Base-by-base conservation (phyloP, 305 asterid species). In the Fraxinus platypoda region DNA sequence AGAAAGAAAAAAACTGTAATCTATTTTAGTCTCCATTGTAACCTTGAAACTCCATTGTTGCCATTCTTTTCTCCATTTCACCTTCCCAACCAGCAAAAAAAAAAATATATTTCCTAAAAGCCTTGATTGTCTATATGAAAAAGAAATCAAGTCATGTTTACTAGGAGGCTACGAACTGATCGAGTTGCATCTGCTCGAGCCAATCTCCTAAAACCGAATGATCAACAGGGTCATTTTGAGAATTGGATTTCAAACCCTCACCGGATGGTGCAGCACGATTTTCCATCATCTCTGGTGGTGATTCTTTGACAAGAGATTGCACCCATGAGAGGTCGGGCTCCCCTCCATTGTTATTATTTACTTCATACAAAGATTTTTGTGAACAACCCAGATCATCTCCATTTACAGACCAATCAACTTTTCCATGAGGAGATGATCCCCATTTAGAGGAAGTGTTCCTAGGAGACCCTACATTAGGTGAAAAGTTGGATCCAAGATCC, bases 241-340 rank as follows among this genome's bases (percentile, higher is more conserved):
- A 72, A 75, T 77, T 88, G 37, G 91, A 75, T 85, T 89, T 92
- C 88, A 83, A 71, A 93, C 90, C 89, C 94, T 91, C 97, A 89
- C 97, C 97, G 88, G 97, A 89, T 81, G 95, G 80, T 37, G 89
- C 91, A 68, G 89, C 87, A 49, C 79, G 77, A 83, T 92, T 90
- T 35, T 85, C 88, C 83, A 76, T 85, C 91, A 91, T 93, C 94
- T 90, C 96, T 28, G 97, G 94, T 83, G 97, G 92, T 74, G 97
- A 86, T 91, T 92, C 95, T 81, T 88, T 89, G 75, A 92, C 93
- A 31, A 92, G 92, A 26, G 95, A 90, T 74, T 89, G 92, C 84
- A 90, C 92, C 93, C 95, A 88, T 28, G 95, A 75, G 78, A 92
- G 59, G 59, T 92, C 95, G 1, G 95, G 94, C 80, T 87, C 94